phyloP scores from a whole-genome alignment of 257 asterid genomes.

The Capsicum rhomboideum region DNA sequence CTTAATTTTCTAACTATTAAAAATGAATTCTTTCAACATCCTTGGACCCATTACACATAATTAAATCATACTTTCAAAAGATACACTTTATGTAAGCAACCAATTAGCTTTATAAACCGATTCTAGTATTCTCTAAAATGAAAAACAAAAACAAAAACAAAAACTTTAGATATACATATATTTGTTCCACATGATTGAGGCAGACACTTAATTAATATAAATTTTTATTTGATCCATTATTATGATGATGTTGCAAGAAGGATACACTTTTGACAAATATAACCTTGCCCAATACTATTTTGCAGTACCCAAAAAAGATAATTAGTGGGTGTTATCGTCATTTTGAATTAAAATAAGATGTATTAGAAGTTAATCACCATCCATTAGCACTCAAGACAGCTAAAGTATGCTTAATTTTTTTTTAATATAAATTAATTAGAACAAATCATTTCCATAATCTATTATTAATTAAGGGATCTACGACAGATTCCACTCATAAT shows the following conservation, averaged over 20 bases:
- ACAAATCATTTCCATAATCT: conserved; percentile 13
- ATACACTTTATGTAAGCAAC: not conserved
- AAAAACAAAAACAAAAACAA: no score
- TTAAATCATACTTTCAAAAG: not conserved
- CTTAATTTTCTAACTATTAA: not conserved
- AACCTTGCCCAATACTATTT: not conserved
- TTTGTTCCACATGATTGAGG: not conserved
- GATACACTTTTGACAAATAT: not conserved
- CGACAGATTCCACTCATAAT: conserved; percentile 11
- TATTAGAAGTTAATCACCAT: conserved; percentile 2
- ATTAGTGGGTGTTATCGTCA: not conserved
- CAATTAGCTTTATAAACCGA: not conserved
- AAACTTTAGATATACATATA: not conserved
- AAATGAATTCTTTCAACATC: not conserved
- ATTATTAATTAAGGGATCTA: conserved; percentile 5
- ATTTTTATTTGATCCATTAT: not conserved
- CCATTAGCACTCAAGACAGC: conserved; percentile 1
- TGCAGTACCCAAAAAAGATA: not conserved
- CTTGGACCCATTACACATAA: not conserved
- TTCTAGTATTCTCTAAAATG: not conserved
- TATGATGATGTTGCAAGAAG: not conserved
- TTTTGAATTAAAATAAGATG: not conserved
- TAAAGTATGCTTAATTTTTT: conserved; percentile 24
- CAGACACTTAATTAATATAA: not conserved
- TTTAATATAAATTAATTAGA: conserved; percentile 19